A percentile compares a stretch with the other conserved stretches of the same genome.
These are phyloP conservation scores for Phaeotremella skinneri DNA, from an alignment of 768 basidiomycete genomes.

Conservation along the genomic window DNA sequence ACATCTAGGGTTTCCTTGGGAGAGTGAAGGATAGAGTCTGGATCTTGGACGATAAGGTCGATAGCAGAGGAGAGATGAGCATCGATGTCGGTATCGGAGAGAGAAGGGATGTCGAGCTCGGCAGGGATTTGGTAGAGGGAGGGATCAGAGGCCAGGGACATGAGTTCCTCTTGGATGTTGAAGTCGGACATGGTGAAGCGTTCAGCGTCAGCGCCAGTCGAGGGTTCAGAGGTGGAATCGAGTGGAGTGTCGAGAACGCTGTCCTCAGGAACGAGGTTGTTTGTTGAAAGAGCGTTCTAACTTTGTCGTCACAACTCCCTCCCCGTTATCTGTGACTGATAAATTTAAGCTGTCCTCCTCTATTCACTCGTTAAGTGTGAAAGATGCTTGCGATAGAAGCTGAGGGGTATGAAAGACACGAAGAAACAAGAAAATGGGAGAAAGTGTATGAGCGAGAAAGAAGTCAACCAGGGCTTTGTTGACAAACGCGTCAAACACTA, in stretches of 20 bases:
- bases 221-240: not conserved
- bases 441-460: not conserved
- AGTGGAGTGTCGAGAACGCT: no score
- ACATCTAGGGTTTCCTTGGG: constrained; percentile 67
- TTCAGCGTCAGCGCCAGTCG: not conserved
- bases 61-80: constrained; percentile 65
- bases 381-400: no score
- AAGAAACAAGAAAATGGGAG: not conserved
- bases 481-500: constrained; percentile 24
- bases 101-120: constrained; percentile 64
- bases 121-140: constrained; percentile 65
- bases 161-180: constrained; percentile 75
- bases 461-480: constrained; percentile 13
- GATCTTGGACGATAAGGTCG: constrained; percentile 70
- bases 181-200: constrained; percentile 54
- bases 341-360: no score
- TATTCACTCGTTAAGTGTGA: no score
- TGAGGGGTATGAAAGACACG: not conserved
- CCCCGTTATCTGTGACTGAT: no score
- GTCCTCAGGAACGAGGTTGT: no score
- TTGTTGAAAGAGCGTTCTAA: no score
- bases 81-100: constrained; percentile 53
- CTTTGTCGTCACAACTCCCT: no score
- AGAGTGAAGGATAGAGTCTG: constrained; percentile 66
- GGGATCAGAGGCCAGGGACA: constrained; percentile 61